Evolutionary conservation across 192 early-diverging fungal species (phyloP), one percentile per base, ranked within the genome.

Genomic region (Entomortierella chlamydospora): DNA sequence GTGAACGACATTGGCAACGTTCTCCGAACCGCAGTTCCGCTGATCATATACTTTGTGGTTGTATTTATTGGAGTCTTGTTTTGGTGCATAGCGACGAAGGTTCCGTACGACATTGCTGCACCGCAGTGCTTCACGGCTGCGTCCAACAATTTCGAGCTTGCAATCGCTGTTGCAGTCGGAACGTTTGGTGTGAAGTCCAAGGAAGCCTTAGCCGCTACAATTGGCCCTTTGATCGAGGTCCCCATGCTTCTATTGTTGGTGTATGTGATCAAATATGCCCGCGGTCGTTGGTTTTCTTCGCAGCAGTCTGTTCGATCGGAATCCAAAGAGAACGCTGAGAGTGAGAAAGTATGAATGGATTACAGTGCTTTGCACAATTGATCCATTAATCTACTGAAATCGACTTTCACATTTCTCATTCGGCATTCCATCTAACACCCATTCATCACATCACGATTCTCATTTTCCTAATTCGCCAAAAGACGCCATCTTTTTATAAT

Each of bases 71-170:
- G 62, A 13, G 82, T 90, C 15, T 67, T 91, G 29, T 68, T 77
- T 39, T 60, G 81, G 11, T 84, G 82, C 55, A 61, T 77, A 12
- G 39, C 54, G 13, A 64, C 80, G 28, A 52, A 83, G 26, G 76
- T 85, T 20, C 71, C 85, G 0, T 90, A 89, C 64, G 43, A 64
- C 8, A 49, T 83, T 26, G 80, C 84, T 2, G 87, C 87, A 0
- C 87, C 90, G 6, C 90, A 90, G 56, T 55, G 83, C 41, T 92
- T 93, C 54, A 93, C 91, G 0, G 89, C 90, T 3, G 82, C 86
- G 4, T 83, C 82, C 60, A 93, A 93, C 69, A 92, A 92, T 57
- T 93, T 93, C 61, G 91, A 93, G 68, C 73, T 93, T n/a, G 91
- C 92, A 25, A 92, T 93, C 59, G 91, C 90, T 50, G 87, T 93